These are phyloP conservation scores for Hypoxylon fuscum DNA, from an alignment of 495 filamentous ascomycete genomes.

Conservation along the genomic window DNA sequence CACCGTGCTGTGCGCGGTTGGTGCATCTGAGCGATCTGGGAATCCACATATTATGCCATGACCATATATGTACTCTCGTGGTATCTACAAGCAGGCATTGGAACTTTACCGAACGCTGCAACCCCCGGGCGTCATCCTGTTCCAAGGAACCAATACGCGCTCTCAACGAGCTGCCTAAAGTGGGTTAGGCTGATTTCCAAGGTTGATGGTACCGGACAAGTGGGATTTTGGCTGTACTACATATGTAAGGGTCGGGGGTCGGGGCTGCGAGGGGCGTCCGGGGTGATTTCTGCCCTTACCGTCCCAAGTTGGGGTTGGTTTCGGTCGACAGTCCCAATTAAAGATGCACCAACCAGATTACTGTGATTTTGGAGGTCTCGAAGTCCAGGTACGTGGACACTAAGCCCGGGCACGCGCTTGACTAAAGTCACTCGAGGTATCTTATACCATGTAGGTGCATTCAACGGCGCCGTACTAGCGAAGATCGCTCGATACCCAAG, in stretches of 20 bases:
- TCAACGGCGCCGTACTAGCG: conserved; percentile 13
- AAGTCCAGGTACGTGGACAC: conserved; percentile 17
- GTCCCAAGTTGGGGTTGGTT: conserved; percentile 18
- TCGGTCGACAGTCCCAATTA: conserved; percentile 23
- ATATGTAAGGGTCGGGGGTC: conserved; percentile 7
- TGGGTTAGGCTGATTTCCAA: conserved; percentile 23
- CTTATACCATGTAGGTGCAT: conserved; percentile 26
- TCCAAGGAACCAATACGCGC: conserved; percentile 12
- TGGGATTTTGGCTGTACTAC: conserved; percentile 23
- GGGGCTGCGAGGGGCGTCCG: not conserved
- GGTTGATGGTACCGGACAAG: conserved; percentile 21
- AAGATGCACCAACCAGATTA: conserved; percentile 9
- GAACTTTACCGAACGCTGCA: not conserved
- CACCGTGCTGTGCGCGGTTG: not conserved
- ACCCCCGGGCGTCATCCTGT: conserved; percentile 1
- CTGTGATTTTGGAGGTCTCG: not conserved
- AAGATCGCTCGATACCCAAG: conserved; percentile 9
- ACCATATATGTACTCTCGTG: not conserved
- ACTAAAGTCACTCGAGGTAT: conserved; percentile 19
- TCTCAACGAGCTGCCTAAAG: conserved; percentile 24
- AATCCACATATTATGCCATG: not conserved
- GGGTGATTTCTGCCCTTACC: conserved; percentile 5
- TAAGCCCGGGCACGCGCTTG: conserved; percentile 6
- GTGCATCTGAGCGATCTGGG: not conserved
- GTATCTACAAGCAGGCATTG: conserved; percentile 11